Evolutionary conservation across 768 basidiomycete species (phyloP).

Genomic region (Thelephora ganbajun): DNA sequence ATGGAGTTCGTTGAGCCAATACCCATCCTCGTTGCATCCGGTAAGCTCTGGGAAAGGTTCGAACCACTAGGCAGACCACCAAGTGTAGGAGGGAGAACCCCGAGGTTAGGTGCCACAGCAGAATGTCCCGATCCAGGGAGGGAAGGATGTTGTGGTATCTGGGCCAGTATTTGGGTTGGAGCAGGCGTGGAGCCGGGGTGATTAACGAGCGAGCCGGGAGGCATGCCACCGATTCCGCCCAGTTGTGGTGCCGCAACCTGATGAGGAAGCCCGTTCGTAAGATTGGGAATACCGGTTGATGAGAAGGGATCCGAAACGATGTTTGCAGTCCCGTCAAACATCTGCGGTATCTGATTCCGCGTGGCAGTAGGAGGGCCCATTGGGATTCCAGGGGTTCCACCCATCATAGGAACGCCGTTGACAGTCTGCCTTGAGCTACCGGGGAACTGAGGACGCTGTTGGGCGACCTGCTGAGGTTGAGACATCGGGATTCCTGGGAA

Average conservation of each 20-base stretch:
- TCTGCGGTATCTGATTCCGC: constrained; percentile 11
- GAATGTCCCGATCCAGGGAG: not conserved
- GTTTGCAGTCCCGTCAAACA: constrained; percentile 8
- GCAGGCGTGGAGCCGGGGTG: not conserved
- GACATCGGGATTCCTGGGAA: constrained; percentile 1
- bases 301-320: constrained; percentile 4
- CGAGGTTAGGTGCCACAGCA: not conserved
- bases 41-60: not conserved
- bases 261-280: not conserved
- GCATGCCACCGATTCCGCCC: not conserved
- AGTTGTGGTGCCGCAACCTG: not conserved
- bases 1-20: not conserved
- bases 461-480: not conserved
- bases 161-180: not conserved
- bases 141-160: not conserved
- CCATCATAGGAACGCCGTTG: constrained; percentile 13
- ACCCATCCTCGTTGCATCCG: not conserved
- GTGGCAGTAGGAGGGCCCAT: constrained; percentile 26
- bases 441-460: not conserved
- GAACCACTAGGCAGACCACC: not conserved
- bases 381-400: constrained; percentile 18
- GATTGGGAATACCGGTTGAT: constrained; percentile 5
- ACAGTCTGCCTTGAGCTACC: constrained; percentile 8
- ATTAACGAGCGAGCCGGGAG: not conserved
- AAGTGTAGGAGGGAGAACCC: not conserved